A percentile compares a stretch with the other conserved stretches of the same genome.
Evolutionary conservation across 352 stramenopile genomes (phyloP).

Genomic region (Pythium brachiatum): DNA sequence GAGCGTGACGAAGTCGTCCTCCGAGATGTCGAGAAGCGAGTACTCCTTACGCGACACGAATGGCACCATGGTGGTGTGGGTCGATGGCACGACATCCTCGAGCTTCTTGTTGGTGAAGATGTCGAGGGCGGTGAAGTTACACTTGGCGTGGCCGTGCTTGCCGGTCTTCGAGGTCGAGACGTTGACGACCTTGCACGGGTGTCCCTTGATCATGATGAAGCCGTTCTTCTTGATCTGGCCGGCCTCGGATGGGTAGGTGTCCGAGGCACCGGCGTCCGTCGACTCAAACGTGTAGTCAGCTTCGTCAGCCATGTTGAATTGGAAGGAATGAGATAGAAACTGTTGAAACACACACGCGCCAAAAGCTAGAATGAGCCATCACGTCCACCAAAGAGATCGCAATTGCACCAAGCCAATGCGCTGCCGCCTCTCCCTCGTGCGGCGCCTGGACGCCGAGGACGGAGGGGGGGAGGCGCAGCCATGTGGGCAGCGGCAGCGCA

Average conservation of each 20-base stretch:
- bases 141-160: slow-evolving; percentile 99
- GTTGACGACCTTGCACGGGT: slow-evolving; percentile 97
- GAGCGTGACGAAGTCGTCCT: slow-evolving; percentile 97
- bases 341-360: slow-evolving; percentile 2
- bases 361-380: slow-evolving; percentile 4
- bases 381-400: background rate
- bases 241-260: slow-evolving; percentile 97
- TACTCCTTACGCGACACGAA: slow-evolving; percentile 97
- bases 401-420: no score
- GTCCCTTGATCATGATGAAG: slow-evolving; percentile 99
- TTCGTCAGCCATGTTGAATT: slow-evolving; percentile 43
- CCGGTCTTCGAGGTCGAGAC: slow-evolving; percentile 99
- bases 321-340: slow-evolving; percentile 16
- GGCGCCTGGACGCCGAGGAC: background rate
- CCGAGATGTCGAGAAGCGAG: slow-evolving; percentile 98
- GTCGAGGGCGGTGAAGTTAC: slow-evolving; percentile 98
- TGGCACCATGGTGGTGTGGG: slow-evolving; percentile 97
- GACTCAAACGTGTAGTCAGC: slow-evolving; percentile 90
- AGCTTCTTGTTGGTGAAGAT: slow-evolving; percentile 99
- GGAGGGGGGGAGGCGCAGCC: background rate
- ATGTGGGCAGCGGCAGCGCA: background rate
- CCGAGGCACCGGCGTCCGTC: slow-evolving; percentile 96
- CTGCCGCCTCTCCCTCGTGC: background rate
- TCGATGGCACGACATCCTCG: slow-evolving; percentile 99
- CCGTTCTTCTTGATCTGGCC: slow-evolving; percentile 99